A percentile compares a stretch with the other conserved stretches of the same genome.
Conservation (phyloP, 306 rosid species). For the Glycyrrhiza uralensis region DNA sequence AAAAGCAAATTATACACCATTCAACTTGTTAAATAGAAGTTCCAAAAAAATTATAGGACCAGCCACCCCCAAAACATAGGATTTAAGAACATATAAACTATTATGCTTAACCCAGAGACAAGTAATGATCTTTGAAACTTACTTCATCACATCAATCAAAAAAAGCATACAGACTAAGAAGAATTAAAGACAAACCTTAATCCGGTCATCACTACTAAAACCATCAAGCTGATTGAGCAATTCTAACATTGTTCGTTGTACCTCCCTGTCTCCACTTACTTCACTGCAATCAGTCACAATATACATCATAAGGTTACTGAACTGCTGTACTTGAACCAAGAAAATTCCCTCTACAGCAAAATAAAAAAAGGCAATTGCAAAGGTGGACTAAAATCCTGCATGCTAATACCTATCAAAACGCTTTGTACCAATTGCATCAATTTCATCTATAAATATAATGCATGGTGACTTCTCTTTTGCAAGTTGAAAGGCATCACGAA, state of each 20-base stretch:
- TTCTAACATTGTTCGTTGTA: slow-evolving; percentile 94
- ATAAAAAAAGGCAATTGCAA: not conserved
- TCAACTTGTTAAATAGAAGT: not conserved
- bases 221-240: slow-evolving; percentile 97
- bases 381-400: not conserved
- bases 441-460: slow-evolving; percentile 96
- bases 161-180: not conserved
- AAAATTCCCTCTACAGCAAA: not conserved
- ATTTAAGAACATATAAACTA: not conserved
- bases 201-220: slow-evolving; percentile 86
- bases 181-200: slow-evolving; percentile 57
- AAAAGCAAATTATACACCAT: slow-evolving; percentile 23
- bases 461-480: slow-evolving; percentile 98
- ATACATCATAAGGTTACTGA: slow-evolving; percentile 28
- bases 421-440: slow-evolving; percentile 97
- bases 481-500: slow-evolving; percentile 89
- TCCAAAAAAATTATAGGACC: not conserved
- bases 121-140: not conserved
- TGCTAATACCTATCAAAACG: slow-evolving; percentile 83
- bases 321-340: not conserved
- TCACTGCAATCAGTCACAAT: slow-evolving; percentile 55
- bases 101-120: not conserved
- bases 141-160: too few relatives aligned
- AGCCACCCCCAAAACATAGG: slow-evolving; percentile 29
- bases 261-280: slow-evolving; percentile 98